Evolutionary conservation across 2,329 filamentous ascomycete genomes (phyloP), one percentile per base, ranked within the genome.

Genomic region (Penicillium sp.): DNA sequence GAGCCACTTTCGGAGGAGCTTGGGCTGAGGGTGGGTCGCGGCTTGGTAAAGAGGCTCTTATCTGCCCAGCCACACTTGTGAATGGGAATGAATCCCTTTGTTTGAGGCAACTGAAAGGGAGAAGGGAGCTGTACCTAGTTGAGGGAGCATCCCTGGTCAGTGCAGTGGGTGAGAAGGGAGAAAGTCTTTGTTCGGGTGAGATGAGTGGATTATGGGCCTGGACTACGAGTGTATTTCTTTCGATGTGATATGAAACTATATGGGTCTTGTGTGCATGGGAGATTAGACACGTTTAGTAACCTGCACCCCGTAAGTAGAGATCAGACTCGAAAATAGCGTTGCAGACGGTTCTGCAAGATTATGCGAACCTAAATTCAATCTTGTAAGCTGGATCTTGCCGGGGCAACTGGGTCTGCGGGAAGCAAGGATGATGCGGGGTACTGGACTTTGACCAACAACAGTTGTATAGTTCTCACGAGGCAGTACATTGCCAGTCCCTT

Each of bases 301-400:
- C 58, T 63, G 60, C 58, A 66, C 60, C 55, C 60, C 58, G 50
- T 33, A 58, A 45, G n/a, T 53, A n/a, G 10, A 45, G 27, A 27
- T 7, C 45, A 31, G 16, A 54, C 27, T 19, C 21, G 16, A 11
- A 23, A 31, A 31, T 50, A 31, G 37, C 16, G 27, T 39, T 47
- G 53, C 61, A 52, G 54, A 31, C 19, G 45, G 53, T 43, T 13
- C 54, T 62, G 62, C 63, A 50, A 63, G 63, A 65, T 62, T 57
- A 61, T 60, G 61, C 59, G 54, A 33, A 43, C 11, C 10, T 54
- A 21, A 65, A 55, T 50, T 53, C 45, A 33, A 57, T 50, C 39
- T 46, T 33, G 16, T 35, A 25, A 37, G 27, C 45, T 46, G 37
- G 49, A 35, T 33, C 43, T 39, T 31, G 42, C 37, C 42, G 21